Percentiles rank a stretch among this genome's conserved stretches.
Evolutionary conservation across 495 filamentous ascomycete species (phyloP).

Genomic region (Podospora appendiculata): DNA sequence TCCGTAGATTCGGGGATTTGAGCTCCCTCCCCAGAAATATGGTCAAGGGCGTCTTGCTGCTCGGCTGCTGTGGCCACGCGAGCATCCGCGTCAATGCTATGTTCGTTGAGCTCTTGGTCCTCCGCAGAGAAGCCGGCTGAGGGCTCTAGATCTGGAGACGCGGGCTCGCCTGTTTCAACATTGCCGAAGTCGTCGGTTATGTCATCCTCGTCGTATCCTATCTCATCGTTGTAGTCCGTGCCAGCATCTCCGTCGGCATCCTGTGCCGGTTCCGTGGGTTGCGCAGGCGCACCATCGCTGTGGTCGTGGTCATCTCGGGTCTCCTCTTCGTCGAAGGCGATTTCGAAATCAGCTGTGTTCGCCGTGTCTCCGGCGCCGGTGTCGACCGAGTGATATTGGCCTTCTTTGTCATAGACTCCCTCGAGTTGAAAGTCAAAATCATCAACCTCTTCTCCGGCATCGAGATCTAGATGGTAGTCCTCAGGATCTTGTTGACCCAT

Average conservation of each 20-base stretch:
- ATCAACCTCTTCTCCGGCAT: slow-evolving; percentile 14
- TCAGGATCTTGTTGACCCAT: slow-evolving; percentile 17
- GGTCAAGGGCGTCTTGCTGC: no score
- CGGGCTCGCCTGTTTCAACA: background rate
- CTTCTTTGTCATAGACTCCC: slow-evolving; percentile 7
- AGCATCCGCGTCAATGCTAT: background rate
- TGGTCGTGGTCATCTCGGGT: background rate
- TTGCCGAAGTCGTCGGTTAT: background rate
- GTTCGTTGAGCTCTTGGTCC: background rate
- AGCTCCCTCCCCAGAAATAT: no score
- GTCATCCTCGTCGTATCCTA: slow-evolving; percentile 25
- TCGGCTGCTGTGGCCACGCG: no score
- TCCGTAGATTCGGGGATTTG: no score
- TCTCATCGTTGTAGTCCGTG: slow-evolving; percentile 21
- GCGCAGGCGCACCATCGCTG: background rate
- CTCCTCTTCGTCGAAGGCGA: slow-evolving; percentile 13
- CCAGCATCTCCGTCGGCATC: slow-evolving; percentile 5
- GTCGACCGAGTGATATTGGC: background rate
- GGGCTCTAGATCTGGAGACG: background rate
- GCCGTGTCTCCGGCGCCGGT: background rate
- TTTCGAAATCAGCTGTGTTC: slow-evolving; percentile 10
- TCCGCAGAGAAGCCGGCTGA: background rate
- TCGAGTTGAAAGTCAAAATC: slow-evolving; percentile 25
- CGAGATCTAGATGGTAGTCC: slow-evolving; percentile 18
- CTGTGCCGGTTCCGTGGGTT: slow-evolving; percentile 8